Evolutionary conservation across 1,284 basidiomycete genomes (phyloP).

Genomic region (Amylostereum areolatum): DNA sequence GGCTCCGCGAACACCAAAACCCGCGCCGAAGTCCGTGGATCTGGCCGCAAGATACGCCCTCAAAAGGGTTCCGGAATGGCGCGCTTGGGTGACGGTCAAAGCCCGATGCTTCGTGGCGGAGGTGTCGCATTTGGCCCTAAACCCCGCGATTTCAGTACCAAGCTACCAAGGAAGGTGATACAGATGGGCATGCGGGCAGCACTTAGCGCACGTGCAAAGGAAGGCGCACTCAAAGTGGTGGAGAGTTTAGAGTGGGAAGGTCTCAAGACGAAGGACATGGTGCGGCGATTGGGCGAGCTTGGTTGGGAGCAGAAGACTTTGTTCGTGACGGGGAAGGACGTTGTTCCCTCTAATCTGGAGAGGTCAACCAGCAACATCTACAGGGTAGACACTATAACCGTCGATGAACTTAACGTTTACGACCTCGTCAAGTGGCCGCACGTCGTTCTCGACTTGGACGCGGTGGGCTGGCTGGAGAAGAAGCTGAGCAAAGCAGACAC

Average conservation of each 20-base stretch:
- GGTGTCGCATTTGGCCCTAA: constrained; percentile 89
- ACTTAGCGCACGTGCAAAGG: constrained; percentile 75
- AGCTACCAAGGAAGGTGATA: constrained; percentile 85
- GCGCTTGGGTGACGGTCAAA: constrained; percentile 84
- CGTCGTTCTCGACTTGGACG: constrained; percentile 64
- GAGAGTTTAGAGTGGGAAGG: constrained; percentile 65
- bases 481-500: constrained; percentile 36
- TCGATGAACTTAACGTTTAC: constrained; percentile 69
- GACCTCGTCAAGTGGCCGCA: constrained; percentile 74
- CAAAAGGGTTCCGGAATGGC: constrained; percentile 93
- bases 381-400: constrained; percentile 54
- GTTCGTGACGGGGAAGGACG: constrained; percentile 63
- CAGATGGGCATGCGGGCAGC: constrained; percentile 92
- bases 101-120: constrained; percentile 88
- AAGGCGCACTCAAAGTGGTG: constrained; percentile 73
- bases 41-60: constrained; percentile 81
- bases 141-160: constrained; percentile 87
- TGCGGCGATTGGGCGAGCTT: constrained; percentile 49
- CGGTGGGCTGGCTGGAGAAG: constrained; percentile 64
- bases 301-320: constrained; percentile 60
- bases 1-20: constrained; percentile 92
- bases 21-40: constrained; percentile 84
- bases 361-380: constrained; percentile 61
- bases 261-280: constrained; percentile 59
- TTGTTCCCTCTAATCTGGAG: constrained; percentile 46